These are phyloP conservation scores for Lumnitzera racemosa DNA, from an alignment of 345 rosid genomes.

Conservation along the genomic window DNA sequence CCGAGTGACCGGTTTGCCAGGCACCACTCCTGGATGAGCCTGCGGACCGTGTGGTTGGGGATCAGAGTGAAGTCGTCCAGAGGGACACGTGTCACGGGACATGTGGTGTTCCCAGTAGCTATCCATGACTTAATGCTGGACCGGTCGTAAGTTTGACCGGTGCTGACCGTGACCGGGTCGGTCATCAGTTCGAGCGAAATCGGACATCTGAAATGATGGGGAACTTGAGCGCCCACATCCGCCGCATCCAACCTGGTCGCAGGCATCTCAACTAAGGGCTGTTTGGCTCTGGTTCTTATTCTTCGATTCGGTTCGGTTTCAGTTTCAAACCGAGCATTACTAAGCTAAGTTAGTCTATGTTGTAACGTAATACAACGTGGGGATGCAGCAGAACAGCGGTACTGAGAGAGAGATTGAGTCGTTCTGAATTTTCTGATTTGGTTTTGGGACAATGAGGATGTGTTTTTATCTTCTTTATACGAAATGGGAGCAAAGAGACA, in stretches of 20 bases:
- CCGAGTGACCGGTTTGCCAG: conserved; percentile 81
- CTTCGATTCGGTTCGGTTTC: too few species aligned
- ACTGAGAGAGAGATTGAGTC: too few species aligned
- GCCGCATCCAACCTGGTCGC: conserved; percentile 37
- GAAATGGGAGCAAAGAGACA: too few species aligned
- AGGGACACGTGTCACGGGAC: conserved; percentile 76
- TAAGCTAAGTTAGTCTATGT: too few species aligned
- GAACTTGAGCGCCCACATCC: conserved; percentile 62
- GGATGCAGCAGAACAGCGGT: too few species aligned
- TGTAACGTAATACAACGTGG: too few species aligned
- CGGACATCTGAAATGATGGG: conserved; percentile 93
- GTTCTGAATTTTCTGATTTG: too few species aligned
- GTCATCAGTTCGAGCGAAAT: conserved; percentile 93
- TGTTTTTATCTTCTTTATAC: too few species aligned
- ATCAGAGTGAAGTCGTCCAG: conserved; percentile 82
- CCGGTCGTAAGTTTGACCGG: conserved; percentile 98
- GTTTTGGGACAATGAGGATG: too few species aligned
- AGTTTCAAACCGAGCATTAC: too few species aligned
- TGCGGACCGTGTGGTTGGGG: conserved; percentile 98
- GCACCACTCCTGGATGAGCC: conserved; percentile 98
- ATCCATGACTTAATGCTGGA: conserved; percentile 94
- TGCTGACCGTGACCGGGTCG: conserved; percentile 84
- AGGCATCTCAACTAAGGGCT: too few species aligned
- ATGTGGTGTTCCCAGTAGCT: conserved; percentile 82
- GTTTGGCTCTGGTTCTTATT: too few species aligned